phyloP scores from a whole-genome alignment of 2,329 filamentous ascomycete genomes.

The Mycosphaerelloides madeirae region DNA sequence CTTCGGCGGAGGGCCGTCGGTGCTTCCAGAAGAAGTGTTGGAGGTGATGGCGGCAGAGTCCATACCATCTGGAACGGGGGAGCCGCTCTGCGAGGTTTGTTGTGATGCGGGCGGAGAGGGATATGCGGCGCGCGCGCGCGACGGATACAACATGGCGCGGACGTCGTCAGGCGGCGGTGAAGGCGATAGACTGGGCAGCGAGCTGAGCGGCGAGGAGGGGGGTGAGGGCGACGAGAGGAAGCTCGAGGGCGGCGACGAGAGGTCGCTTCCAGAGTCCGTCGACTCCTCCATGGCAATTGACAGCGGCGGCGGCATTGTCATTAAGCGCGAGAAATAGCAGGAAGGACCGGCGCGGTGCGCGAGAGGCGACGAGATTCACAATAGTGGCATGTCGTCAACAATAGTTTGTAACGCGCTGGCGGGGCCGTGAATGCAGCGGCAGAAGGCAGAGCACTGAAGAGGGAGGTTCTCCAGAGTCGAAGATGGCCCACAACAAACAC shows the following conservation, averaged over 20 bases:
- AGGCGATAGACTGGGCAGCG: constrained; percentile 14
- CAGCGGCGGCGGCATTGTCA: background rate
- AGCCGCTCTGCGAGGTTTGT: constrained; percentile 42
- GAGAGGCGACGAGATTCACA: background rate
- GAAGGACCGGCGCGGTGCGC: too few species aligned
- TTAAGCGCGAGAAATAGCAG: background rate
- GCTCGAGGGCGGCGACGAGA: constrained; percentile 1
- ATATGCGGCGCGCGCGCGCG: constrained; percentile 35
- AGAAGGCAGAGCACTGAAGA: too few species aligned
- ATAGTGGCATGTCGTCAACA: constrained; percentile 1
- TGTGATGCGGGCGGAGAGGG: constrained; percentile 40
- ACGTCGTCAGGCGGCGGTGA: constrained; percentile 17
- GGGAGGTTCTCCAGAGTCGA: too few species aligned
- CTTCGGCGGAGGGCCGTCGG: constrained; percentile 62
- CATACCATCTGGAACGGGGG: constrained; percentile 45
- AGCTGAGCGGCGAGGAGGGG: constrained; percentile 24
- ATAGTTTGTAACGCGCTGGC: background rate
- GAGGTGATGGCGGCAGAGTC: constrained; percentile 36
- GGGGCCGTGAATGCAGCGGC: background rate
- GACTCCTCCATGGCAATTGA: background rate
- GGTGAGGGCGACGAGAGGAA: constrained; percentile 14
- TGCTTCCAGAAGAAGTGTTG: constrained; percentile 32
- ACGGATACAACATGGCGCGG: constrained; percentile 14
- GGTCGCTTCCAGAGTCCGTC: too few species aligned
- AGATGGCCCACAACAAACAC: too few species aligned